Evolutionary conservation across 768 basidiomycete species (phyloP).

Genomic region (Pholiota conissans): DNA sequence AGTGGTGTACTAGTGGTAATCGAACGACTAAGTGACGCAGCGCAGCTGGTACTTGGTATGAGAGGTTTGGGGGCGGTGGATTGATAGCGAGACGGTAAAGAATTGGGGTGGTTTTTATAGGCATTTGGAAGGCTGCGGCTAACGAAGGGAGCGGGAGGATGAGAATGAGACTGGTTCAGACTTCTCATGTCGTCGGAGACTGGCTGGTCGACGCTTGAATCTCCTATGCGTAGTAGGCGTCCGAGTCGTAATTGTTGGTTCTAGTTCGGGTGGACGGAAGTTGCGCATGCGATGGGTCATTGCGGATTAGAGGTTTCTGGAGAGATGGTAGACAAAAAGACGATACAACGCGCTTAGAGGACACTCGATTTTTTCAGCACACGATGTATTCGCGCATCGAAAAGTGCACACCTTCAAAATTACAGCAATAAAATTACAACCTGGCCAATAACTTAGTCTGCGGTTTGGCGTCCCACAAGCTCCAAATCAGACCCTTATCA

Average conservation of each 20-base stretch:
- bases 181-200: background rate
- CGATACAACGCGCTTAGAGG: background rate
- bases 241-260: too few relatives aligned
- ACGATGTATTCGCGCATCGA: too few relatives aligned
- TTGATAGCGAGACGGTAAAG: slow-evolving; percentile 7
- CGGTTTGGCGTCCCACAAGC: slow-evolving; percentile 50
- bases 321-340: background rate
- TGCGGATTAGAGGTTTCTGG: background rate
- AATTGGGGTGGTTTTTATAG: slow-evolving; percentile 9
- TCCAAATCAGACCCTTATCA: slow-evolving; percentile 61
- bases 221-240: background rate
- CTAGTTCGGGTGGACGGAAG: too few relatives aligned
- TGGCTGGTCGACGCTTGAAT: background rate
- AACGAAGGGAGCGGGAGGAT: background rate
- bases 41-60: slow-evolving; percentile 6
- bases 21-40: slow-evolving; percentile 2
- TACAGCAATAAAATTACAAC: background rate
- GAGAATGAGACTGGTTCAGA: background rate
- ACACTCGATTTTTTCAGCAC: too few relatives aligned
- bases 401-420: background rate
- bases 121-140: background rate
- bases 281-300: too few relatives aligned
- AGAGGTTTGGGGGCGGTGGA: background rate
- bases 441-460: background rate
- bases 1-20: background rate